A percentile compares a stretch with the other conserved stretches of the same genome.
phyloP scores from a whole-genome alignment of 1,139 yeast genomes.

The Diutina pseudorugosa region DNA sequence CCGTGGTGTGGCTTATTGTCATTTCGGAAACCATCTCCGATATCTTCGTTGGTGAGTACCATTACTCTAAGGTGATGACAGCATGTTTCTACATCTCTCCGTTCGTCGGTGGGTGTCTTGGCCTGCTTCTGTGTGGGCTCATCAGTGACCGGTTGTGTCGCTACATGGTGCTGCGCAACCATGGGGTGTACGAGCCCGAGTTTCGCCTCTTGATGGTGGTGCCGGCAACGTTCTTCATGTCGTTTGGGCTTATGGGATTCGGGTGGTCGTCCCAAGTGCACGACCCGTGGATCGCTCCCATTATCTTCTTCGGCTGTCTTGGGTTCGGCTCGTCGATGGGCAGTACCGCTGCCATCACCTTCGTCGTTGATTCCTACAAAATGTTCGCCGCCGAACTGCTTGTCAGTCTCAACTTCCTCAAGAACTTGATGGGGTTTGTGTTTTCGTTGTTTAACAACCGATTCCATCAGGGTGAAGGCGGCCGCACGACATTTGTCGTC shows the following conservation, averaged over 20 bases:
- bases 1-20: slow-evolving; percentile 54
- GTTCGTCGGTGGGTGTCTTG: slow-evolving; percentile 46
- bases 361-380: slow-evolving; percentile 46
- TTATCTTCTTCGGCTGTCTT: slow-evolving; percentile 41
- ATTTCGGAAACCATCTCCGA: slow-evolving; percentile 45
- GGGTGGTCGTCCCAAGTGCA: slow-evolving; percentile 43
- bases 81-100: slow-evolving; percentile 51
- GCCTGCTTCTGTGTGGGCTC: slow-evolving; percentile 42
- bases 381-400: slow-evolving; percentile 49
- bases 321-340: slow-evolving; percentile 52
- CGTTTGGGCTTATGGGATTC: slow-evolving; percentile 46
- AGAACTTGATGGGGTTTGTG: slow-evolving; percentile 43
- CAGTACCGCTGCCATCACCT: slow-evolving; percentile 50
- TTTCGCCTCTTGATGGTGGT: slow-evolving; percentile 43
- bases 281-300: slow-evolving; percentile 50
- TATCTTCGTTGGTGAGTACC: slow-evolving; percentile 33
- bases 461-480: slow-evolving; percentile 31
- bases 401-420: slow-evolving; percentile 42
- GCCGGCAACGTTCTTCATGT: slow-evolving; percentile 34
- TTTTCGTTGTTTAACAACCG: slow-evolving; percentile 46
- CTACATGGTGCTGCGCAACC: slow-evolving; percentile 23
- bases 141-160: slow-evolving; percentile 36
- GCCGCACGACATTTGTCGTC: slow-evolving; percentile 35
- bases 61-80: slow-evolving; percentile 33
- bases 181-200: slow-evolving; percentile 54